Percentiles rank a stretch among this genome's conserved stretches.
These are phyloP conservation scores for Cryptococcus wingfieldii DNA, from an alignment of 1,284 basidiomycete genomes.

Conservation along the genomic window DNA sequence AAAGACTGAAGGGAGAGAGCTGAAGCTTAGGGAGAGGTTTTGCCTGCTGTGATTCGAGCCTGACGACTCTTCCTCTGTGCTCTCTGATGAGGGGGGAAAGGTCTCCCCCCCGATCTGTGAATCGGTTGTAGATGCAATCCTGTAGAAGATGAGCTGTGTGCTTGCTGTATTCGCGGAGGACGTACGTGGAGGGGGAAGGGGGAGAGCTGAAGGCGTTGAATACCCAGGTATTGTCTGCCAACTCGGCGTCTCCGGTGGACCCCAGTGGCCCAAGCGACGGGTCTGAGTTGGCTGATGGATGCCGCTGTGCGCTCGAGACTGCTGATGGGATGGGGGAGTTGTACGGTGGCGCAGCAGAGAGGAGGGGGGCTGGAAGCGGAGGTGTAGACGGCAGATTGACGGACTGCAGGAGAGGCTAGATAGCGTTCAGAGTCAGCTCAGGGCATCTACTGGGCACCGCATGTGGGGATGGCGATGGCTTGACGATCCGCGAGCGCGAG, in stretches of 20 bases:
- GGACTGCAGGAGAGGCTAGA: conserved; percentile 8
- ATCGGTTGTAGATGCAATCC: conserved; percentile 39
- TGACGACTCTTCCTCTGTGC: conserved; percentile 17
- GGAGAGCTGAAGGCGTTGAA: conserved; percentile 27
- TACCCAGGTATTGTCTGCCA: conserved; percentile 7
- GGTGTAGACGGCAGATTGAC: conserved; percentile 35
- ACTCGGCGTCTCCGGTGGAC: conserved; percentile 9
- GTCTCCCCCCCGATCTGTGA: conserved; percentile 42
- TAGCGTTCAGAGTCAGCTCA: neutral
- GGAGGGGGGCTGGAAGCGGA: conserved; percentile 13
- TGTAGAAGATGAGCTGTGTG: conserved; percentile 3
- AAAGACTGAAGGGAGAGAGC: conserved; percentile 19
- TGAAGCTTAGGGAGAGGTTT: conserved; percentile 38
- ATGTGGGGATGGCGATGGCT: too few species aligned
- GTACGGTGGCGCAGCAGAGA: conserved; percentile 9
- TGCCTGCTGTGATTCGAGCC: conserved; percentile 22
- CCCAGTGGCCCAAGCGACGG: conserved; percentile 2
- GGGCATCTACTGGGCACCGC: neutral
- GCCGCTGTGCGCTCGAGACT: conserved; percentile 6
- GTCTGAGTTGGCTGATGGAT: conserved; percentile 2
- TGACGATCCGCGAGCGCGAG: too few species aligned
- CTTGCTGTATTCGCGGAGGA: neutral
- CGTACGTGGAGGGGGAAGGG: conserved; percentile 45
- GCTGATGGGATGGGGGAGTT: conserved; percentile 8
- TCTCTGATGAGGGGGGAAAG: conserved; percentile 35